Evolutionary conservation across 805 yeast species (phyloP), one percentile per base, ranked within the genome.

Genomic region (Starmerella sirachaensis): DNA sequence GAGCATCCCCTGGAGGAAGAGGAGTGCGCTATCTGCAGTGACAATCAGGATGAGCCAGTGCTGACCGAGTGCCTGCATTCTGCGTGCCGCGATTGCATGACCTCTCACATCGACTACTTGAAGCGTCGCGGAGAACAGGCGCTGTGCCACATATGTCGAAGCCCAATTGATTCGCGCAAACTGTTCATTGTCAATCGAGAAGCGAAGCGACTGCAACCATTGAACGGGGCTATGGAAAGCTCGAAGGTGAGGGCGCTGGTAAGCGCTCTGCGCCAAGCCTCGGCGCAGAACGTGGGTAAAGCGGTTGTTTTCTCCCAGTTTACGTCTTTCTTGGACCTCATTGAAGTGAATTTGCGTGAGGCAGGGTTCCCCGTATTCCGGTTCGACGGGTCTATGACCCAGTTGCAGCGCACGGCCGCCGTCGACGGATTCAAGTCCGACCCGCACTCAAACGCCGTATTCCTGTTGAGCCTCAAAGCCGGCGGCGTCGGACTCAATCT

Each of bases 401-500:
- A 80, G 62, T 70, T 65, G 13, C 79, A 78, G 41, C 65, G 97
- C 27, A 70, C 74, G 18, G 60, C 57, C 14, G 71, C 81, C 0
- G 58, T 88, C 29, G 68, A 63, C 12, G 65, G 67, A 14, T 86
- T 88, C 53, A 61, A 60, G 19, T 33, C 41, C 3, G 25, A 31
- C 4, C 46, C 53, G n/a, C 48, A 52, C 37, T 38, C 54, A 1
- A 60, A 60, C 31, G 53, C 60, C 3, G 68, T 86, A 1, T 55
- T 86, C 9, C 60, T 86, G 17, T 55, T 86, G 14, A 79, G 93
- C 6, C 60, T 85, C 45, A 86, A 84, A 56, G 93, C 95, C 0
- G 96, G 96, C 18, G 96, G 96, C 6, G 94, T 85, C 10, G 96
- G 96, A 0, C 64, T 86, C 45, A 86, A 86, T 53, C 62, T 86